Evolutionary conservation across 345 rosid genomes (phyloP).

Genomic region (Arabis alpina): DNA sequence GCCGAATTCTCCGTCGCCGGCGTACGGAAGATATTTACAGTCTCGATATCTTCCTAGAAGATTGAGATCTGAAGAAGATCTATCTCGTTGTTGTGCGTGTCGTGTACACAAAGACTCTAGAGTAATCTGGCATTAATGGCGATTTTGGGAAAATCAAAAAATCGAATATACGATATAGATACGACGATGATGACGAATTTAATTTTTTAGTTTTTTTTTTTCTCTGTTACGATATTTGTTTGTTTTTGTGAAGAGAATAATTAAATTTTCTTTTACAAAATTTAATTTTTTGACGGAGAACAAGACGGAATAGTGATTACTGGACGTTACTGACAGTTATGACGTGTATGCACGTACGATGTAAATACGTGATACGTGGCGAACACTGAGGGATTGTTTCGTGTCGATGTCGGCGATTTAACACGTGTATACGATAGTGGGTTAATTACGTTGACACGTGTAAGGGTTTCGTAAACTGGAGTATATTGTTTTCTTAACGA

Average conservation of each 20-base stretch:
- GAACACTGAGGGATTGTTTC: not conserved
- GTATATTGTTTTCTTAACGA: conserved; percentile 10
- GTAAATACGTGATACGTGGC: conserved; percentile 37
- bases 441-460: conserved; percentile 23
- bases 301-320: not conserved
- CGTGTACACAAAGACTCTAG: conserved; percentile 41
- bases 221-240: conserved; percentile 12
- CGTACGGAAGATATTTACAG: conserved; percentile 13
- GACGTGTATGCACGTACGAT: conserved; percentile 34
- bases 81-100: conserved; percentile 36
- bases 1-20: conserved; percentile 41
- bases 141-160: not conserved
- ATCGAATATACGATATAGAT: conserved; percentile 27
- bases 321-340: conserved; percentile 22
- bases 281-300: conserved; percentile 20
- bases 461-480: not conserved
- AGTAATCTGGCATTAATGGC: conserved; percentile 37
- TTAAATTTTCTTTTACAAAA: not conserved
- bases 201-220: not conserved
- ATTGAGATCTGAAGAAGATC: not conserved
- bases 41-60: conserved; percentile 31
- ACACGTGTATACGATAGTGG: conserved; percentile 17
- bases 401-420: conserved; percentile 13
- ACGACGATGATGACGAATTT: conserved; percentile 20
- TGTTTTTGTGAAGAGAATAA: conserved; percentile 12